Base-by-base conservation (phyloP, 1,284 basidiomycete genomes). In the Moniliophthora roreri region DNA sequence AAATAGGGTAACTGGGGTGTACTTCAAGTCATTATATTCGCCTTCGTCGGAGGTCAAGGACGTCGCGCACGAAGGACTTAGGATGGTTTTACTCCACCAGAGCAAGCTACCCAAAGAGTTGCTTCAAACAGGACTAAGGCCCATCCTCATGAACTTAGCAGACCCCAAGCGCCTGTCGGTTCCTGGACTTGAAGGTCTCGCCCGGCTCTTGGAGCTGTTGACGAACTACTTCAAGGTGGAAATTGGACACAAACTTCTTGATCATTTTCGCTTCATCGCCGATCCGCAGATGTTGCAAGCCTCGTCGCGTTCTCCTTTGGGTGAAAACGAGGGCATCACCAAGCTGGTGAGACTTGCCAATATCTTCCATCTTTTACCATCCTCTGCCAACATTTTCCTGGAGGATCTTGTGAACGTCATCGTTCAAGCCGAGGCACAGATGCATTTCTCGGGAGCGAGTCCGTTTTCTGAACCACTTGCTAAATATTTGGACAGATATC, bases 181-280 rank as follows among this genome's bases (percentile, higher is more conserved):
- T n/a, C 85, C 93, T 5, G 95, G 96, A 16, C 75, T 99, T 45
- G 94, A 98, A 67, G 97, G 98, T 4, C 77, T 99, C 21, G 96
- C 97, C 11, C 86, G 95, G n/a, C 81, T 99, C 55, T 76, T 99
- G 48, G 94, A 98, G 69, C 80, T 99, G 6, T 74, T 99, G 52
- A 98, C 95, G 45, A 98, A 97, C 68, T 99, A 99, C 74, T 99
- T 99, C 87, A 99, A 99, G 70, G 96, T 99, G 40, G 97, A 99
- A 74, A 99, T 99, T 61, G 98, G 97, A 8, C 87, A 93, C 69
- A 99, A 99, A 73, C 82, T 99, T 7, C 79, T 99, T 15, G 95
- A 98, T 64, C 97, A 99, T 70, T 97, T 96, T 75, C 85, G 89
- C 48, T 85, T 89, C 34, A 87, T 98, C 16, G 91, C 95, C 28